Evolutionary conservation across 371 early-diverging fungal genomes (phyloP).

Genomic region (Lichtheimia ramosa): DNA sequence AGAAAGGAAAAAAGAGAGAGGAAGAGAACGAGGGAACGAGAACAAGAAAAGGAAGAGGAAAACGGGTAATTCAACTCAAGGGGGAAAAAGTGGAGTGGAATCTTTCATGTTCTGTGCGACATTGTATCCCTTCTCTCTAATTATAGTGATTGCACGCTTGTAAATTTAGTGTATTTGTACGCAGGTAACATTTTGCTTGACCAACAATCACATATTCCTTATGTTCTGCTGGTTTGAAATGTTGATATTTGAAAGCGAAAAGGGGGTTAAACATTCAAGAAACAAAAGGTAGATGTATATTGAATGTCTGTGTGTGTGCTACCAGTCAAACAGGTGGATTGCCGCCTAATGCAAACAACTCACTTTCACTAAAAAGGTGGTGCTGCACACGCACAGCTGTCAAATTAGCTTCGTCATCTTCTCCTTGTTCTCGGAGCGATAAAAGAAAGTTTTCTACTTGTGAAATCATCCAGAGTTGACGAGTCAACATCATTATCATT

Average conservation of each 20-base stretch:
- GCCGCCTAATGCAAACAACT: not conserved
- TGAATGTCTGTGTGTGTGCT: too few relatives aligned
- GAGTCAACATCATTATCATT: too few relatives aligned
- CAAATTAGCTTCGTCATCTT: not conserved
- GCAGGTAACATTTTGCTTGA: too few relatives aligned
- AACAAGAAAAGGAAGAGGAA: conserved; percentile 7
- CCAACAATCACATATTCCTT: too few relatives aligned
- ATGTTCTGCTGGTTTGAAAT: too few relatives aligned
- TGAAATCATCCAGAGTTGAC: too few relatives aligned
- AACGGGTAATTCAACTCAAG: conserved; percentile 3
- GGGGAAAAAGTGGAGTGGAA: conserved; percentile 4
- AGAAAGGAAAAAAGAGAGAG: not conserved
- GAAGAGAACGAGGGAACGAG: not conserved
- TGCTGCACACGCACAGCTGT: not conserved
- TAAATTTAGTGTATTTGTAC: too few relatives aligned
- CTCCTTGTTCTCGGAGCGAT: too few relatives aligned
- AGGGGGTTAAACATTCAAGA: not conserved
- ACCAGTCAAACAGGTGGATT: not conserved
- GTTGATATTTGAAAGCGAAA: too few relatives aligned
- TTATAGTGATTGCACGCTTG: not conserved
- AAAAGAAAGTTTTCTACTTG: too few relatives aligned
- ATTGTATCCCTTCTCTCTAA: conserved; percentile 2
- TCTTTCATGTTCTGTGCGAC: conserved; percentile 2
- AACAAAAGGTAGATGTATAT: not conserved
- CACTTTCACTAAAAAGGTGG: not conserved